phyloP scores from a whole-genome alignment of 2,329 filamentous ascomycete species.

The Colletotrichum endophyticum region DNA sequence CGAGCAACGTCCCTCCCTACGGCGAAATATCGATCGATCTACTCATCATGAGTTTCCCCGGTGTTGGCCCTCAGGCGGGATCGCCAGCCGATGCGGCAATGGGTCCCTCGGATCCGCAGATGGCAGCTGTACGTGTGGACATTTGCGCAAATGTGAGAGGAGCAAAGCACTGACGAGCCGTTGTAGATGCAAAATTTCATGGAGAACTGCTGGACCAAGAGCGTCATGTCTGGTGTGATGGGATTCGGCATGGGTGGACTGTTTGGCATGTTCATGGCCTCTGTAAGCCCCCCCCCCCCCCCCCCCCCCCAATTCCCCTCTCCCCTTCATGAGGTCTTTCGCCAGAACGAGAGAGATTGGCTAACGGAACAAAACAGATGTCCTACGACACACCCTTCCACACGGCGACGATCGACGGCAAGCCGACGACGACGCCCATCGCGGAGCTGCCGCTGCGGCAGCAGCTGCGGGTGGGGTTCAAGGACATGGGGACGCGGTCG shows the following conservation, averaged over 20 bases:
- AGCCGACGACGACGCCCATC: constrained; percentile 41
- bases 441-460: constrained; percentile 78
- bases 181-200: constrained; percentile 79
- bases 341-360: too few relatives aligned
- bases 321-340: too few relatives aligned
- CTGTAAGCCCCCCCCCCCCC: constrained; percentile 62
- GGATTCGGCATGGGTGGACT: constrained; percentile 92
- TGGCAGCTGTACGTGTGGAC: constrained; percentile 50
- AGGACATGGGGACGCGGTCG: constrained; percentile 90
- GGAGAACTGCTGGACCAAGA: constrained; percentile 92
- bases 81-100: constrained; percentile 25
- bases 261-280: constrained; percentile 98
- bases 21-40: background rate
- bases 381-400: constrained; percentile 94
- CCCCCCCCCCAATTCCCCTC: too few relatives aligned
- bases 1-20: background rate
- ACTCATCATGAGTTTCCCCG: constrained; percentile 43
- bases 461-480: constrained; percentile 85
- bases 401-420: constrained; percentile 43
- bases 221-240: constrained; percentile 87
- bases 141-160: background rate
- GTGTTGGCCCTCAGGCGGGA: constrained; percentile 11
- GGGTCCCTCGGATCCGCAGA: constrained; percentile 53
- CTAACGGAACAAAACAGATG: constrained; percentile 66
- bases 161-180: background rate